Percentiles rank a stretch among this genome's conserved stretches.
These are phyloP conservation scores for Wickerhamomyces canadensis DNA, from an alignment of 805 yeast species.

Conservation along the genomic window DNA sequence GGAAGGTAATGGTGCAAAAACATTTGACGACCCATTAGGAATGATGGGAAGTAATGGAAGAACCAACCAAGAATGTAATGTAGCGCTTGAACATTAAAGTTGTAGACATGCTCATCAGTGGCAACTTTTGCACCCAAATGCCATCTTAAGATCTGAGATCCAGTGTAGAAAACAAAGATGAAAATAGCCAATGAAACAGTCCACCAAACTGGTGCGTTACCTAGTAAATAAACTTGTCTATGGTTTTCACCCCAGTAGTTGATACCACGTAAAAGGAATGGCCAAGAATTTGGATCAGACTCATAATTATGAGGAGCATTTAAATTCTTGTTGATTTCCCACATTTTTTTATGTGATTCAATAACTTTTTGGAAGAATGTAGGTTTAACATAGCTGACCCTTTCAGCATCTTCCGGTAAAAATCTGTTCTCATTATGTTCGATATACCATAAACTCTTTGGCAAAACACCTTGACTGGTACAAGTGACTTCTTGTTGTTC, in stretches of 20 bases:
- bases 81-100: conserved; percentile 59
- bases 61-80: conserved; percentile 67
- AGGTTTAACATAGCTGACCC: conserved; percentile 47
- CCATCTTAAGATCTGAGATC: conserved; percentile 50
- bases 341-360: conserved; percentile 70
- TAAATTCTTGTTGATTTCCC: conserved; percentile 68
- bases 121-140: conserved; percentile 52
- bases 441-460: conserved; percentile 64
- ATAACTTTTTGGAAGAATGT: conserved; percentile 53
- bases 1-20: conserved; percentile 94
- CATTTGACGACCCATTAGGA: conserved; percentile 87
- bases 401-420: conserved; percentile 38
- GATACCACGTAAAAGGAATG: conserved; percentile 69
- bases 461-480: conserved; percentile 61
- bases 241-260: conserved; percentile 67
- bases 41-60: conserved; percentile 68
- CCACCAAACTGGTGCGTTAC: conserved; percentile 84
- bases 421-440: conserved; percentile 58
- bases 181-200: conserved; percentile 48
- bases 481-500: conserved; percentile 83
- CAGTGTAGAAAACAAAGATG: conserved; percentile 41
- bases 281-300: conserved; percentile 72
- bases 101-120: conserved; percentile 47
- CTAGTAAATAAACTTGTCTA: conserved; percentile 63
- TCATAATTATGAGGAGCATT: conserved; percentile 68